A percentile compares a stretch with the other conserved stretches of the same genome.
Conservation (phyloP, 2,329 filamentous ascomycete genomes). For the Scolecobasidium constrictum region DNA sequence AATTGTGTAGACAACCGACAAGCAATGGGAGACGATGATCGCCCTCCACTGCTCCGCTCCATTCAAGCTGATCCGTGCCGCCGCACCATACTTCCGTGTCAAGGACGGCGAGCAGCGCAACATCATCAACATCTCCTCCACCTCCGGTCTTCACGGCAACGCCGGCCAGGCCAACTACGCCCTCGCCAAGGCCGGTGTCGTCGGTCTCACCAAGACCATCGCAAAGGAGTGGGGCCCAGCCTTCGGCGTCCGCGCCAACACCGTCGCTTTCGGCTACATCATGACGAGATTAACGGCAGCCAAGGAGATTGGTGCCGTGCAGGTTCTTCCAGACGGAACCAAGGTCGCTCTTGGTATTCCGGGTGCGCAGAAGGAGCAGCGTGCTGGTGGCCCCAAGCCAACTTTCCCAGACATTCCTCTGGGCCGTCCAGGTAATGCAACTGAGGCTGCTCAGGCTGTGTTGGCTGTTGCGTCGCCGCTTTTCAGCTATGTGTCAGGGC, state of each 20-base stretch:
- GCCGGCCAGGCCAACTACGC: slow-evolving; percentile 87
- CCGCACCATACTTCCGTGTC: slow-evolving; percentile 78
- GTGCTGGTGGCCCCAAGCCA: slow-evolving; percentile 23
- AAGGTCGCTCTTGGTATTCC: slow-evolving; percentile 32
- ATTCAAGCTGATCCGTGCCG: slow-evolving; percentile 69
- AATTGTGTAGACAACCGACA: slow-evolving; percentile 57
- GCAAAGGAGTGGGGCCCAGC: slow-evolving; percentile 82
- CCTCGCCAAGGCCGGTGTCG: slow-evolving; percentile 73
- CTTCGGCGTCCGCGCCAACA: slow-evolving; percentile 76
- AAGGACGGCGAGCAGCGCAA: slow-evolving; percentile 68
- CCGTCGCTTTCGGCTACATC: slow-evolving; percentile 75
- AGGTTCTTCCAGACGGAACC: slow-evolving; percentile 61
- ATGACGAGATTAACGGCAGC: slow-evolving; percentile 69
- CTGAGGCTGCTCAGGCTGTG: slow-evolving; percentile 69
- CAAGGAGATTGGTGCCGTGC: slow-evolving; percentile 74
- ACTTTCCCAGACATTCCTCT: slow-evolving; percentile 63
- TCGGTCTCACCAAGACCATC: slow-evolving; percentile 77
- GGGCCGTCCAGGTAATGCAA: slow-evolving; percentile 62
- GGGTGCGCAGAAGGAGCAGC: slow-evolving; percentile 29
- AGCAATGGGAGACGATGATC: slow-evolving; percentile 84
- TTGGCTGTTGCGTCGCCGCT: slow-evolving; percentile 71
- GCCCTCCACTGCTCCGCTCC: slow-evolving; percentile 75
- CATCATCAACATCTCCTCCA: slow-evolving; percentile 77
- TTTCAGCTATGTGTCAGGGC: slow-evolving; percentile 75
- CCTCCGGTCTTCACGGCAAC: slow-evolving; percentile 74